phyloP scores from a whole-genome alignment of 345 rosid genomes.

The Gossypium herbaceum region DNA sequence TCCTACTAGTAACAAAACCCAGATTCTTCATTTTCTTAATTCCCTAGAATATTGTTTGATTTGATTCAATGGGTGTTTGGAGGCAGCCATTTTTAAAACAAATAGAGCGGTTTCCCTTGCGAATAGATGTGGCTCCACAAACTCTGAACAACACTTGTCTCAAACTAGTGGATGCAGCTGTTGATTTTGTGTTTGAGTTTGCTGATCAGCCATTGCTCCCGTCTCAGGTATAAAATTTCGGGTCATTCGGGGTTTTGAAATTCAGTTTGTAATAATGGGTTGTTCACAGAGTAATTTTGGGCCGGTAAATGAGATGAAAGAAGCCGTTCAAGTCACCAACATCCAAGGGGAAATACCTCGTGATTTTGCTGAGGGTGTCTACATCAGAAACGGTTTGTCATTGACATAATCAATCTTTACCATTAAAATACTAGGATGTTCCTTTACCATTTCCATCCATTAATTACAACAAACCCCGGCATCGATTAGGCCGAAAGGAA shows the following conservation, averaged over 20 bases:
- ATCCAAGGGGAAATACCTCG: conserved; percentile 28
- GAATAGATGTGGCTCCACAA: conserved; percentile 12
- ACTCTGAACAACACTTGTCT: conserved; percentile 18
- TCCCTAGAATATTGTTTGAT: too few relatives aligned
- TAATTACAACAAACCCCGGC: neutral
- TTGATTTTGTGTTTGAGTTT: conserved; percentile 37
- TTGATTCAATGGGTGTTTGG: too few relatives aligned
- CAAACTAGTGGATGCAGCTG: conserved; percentile 35
- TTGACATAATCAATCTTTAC: neutral
- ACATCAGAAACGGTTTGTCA: conserved; percentile 32
- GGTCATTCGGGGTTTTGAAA: neutral
- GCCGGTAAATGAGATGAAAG: conserved; percentile 32
- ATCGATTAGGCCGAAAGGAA: neutral
- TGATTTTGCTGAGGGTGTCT: conserved; percentile 22
- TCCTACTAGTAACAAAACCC: neutral
- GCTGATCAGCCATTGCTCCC: conserved; percentile 40
- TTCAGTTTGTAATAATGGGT: too few relatives aligned
- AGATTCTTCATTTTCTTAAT: neutral
- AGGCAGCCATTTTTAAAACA: conserved; percentile 28
- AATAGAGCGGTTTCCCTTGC: conserved; percentile 22
- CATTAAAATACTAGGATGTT: neutral
- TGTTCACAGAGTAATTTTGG: conserved; percentile 37
- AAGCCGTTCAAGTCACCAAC: conserved; percentile 18
- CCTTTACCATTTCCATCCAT: neutral
- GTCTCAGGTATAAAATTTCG: conserved; percentile 27